Conservation (phyloP, 331 rosid genomes). For the Stylosanthes scabra region DNA sequence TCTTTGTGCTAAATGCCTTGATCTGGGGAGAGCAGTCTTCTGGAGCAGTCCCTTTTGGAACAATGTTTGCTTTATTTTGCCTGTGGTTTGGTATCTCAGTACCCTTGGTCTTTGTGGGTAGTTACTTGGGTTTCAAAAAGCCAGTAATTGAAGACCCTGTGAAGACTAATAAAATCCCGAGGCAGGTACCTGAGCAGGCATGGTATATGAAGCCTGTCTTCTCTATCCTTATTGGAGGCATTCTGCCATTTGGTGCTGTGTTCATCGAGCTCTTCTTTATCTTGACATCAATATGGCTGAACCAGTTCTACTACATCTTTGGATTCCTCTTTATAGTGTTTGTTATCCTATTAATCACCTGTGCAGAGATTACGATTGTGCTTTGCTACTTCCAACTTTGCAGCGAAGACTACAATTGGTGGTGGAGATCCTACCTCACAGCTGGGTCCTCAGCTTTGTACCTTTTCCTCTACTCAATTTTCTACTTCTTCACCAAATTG, state of each 20-base stretch:
- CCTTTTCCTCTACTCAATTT: slow-evolving; percentile 92
- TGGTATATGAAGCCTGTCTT: slow-evolving; percentile 97
- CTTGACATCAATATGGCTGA: slow-evolving; percentile 97
- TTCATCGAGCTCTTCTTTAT: slow-evolving; percentile 98
- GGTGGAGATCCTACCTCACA: slow-evolving; percentile 99
- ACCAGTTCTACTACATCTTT: slow-evolving; percentile 98
- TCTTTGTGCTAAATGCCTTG: slow-evolving; percentile 94
- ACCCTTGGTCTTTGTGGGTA: slow-evolving; percentile 96
- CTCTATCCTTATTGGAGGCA: slow-evolving; percentile 97
- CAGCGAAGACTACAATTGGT: slow-evolving; percentile 99
- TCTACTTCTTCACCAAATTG: slow-evolving; percentile 97
- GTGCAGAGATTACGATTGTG: slow-evolving; percentile 96
- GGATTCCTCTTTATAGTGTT: slow-evolving; percentile 98
- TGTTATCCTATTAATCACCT: slow-evolving; percentile 86
- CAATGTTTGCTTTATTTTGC: slow-evolving; percentile 96
- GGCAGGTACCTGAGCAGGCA: slow-evolving; percentile 98
- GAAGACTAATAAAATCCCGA: slow-evolving; percentile 96
- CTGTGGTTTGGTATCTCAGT: slow-evolving; percentile 98
- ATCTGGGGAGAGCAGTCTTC: slow-evolving; percentile 99
- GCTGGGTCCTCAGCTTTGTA: slow-evolving; percentile 98
- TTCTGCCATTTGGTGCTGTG: slow-evolving; percentile 99
- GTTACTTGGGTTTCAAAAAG: slow-evolving; percentile 95
- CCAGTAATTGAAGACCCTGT: slow-evolving; percentile 96
- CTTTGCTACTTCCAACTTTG: slow-evolving; percentile 99
- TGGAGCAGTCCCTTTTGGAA: slow-evolving; percentile 98